Conservation (phyloP, 1,284 basidiomycete genomes). For the Hypsizygus ulmarius region DNA sequence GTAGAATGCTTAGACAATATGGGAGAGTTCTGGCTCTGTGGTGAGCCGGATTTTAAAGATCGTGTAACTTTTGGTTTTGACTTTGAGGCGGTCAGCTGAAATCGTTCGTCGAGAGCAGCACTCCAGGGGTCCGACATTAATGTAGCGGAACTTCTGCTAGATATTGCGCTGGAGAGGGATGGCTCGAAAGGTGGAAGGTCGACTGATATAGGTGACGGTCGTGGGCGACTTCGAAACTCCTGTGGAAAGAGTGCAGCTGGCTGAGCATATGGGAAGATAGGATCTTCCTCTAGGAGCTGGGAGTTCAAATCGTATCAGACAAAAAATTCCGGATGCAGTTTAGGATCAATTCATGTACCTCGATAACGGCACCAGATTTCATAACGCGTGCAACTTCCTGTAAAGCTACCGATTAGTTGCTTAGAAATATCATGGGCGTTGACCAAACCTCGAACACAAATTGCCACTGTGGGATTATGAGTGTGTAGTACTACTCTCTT, state of each 20-base stretch:
- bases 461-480: conserved; percentile 40
- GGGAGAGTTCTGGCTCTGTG: conserved; percentile 4
- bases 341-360: conserved; percentile 39
- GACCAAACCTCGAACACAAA: conserved; percentile 46
- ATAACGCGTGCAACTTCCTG: conserved; percentile 68
- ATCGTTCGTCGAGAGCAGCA: conserved; percentile 20
- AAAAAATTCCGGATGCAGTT: not conserved
- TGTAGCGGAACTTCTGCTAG: conserved; percentile 23
- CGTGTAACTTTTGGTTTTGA: conserved; percentile 14
- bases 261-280: conserved; percentile 59
- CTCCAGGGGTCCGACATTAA: conserved; percentile 22
- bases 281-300: conserved; percentile 70
- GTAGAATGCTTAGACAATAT: conserved; percentile 3
- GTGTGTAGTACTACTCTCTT: conserved; percentile 7
- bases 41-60: conserved; percentile 14
- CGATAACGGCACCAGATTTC: conserved; percentile 57
- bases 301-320: conserved; percentile 8
- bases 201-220: conserved; percentile 16
- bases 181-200: conserved; percentile 17
- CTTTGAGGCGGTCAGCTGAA: conserved; percentile 13
- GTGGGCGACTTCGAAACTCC: conserved; percentile 9
- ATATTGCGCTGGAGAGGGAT: conserved; percentile 21
- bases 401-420: conserved; percentile 10
- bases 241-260: conserved; percentile 15
- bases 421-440: conserved; percentile 6